Percentiles rank a stretch among this genome's conserved stretches.
phyloP scores from a whole-genome alignment of 768 basidiomycete genomes.

The Strobilomyces dryophilus region DNA sequence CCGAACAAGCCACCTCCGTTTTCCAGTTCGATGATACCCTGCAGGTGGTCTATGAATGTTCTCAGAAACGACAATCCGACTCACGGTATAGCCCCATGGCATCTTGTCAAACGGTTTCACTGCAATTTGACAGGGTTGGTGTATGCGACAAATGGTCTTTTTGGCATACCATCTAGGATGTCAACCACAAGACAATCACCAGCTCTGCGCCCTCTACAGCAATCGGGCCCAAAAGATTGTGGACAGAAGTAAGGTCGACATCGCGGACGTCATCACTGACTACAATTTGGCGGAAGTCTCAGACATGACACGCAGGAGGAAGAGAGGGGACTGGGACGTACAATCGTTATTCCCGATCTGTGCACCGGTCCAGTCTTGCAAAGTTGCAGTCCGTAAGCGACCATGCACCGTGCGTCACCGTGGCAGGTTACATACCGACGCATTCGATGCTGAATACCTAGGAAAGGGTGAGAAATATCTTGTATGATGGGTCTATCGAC shows the following conservation, averaged over 20 bases:
- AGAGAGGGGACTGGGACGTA: constrained; percentile 30
- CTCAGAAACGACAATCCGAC: constrained; percentile 3
- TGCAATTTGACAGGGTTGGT: constrained; percentile 18
- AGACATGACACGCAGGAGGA: not conserved
- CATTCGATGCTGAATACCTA: constrained; percentile 71
- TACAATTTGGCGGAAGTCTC: constrained; percentile 16
- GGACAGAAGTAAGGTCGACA: constrained; percentile 60
- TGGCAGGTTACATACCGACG: constrained; percentile 41
- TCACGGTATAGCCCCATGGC: constrained; percentile 78
- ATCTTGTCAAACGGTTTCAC: constrained; percentile 67
- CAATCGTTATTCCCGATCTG: constrained; percentile 76
- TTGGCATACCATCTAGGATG: constrained; percentile 59
- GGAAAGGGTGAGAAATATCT: not conserved
- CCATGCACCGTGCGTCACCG: not conserved
- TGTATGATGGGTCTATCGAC: not conserved
- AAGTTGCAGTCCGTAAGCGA: constrained; percentile 1
- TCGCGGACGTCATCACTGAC: constrained; percentile 65
- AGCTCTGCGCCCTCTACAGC: constrained; percentile 69
- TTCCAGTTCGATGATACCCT: constrained; percentile 72
- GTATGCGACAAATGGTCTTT: not conserved
- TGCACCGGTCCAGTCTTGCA: constrained; percentile 70
- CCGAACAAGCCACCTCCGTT: constrained; percentile 74
- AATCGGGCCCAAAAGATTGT: constrained; percentile 75
- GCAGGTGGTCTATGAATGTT: not conserved
- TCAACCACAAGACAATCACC: constrained; percentile 80